A percentile compares a stretch with the other conserved stretches of the same genome.
Evolutionary conservation across 176 grass and related monocot species (phyloP).

Genomic region (Zoysia japonica): DNA sequence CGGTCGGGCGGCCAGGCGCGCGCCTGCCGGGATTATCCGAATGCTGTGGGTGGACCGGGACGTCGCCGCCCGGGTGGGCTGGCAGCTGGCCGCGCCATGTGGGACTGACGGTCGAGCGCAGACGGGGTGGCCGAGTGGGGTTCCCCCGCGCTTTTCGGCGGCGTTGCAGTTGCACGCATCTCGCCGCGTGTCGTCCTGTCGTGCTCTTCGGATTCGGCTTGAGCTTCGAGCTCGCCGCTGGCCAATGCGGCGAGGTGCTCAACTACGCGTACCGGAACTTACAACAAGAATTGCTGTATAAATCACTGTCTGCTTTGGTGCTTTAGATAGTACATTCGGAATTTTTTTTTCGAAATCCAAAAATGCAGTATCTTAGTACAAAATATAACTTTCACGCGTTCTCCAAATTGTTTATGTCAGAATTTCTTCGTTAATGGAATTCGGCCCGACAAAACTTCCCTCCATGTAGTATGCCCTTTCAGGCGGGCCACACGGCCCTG

Average conservation of each 20-base stretch:
- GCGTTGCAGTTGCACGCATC: background rate
- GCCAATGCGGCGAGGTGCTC: background rate
- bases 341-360: too few species aligned
- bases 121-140: background rate
- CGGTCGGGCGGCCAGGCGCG: background rate
- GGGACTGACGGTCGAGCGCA: background rate
- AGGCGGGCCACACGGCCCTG: background rate
- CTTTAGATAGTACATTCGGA: too few species aligned
- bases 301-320: too few species aligned
- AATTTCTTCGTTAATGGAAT: background rate
- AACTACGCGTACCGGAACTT: too few species aligned
- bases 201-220: background rate
- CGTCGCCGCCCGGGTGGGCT: background rate
- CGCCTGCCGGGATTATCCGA: conserved; percentile 35
- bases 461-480: background rate
- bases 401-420: background rate
- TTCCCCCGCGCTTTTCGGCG: background rate
- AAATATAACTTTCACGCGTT: too few species aligned
- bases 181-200: background rate
- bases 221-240: background rate
- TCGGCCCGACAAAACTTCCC: background rate
- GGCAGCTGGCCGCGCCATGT: conserved; percentile 22
- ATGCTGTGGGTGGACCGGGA: conserved; percentile 4
- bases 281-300: too few species aligned
- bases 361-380: too few species aligned